Percentiles rank a stretch among this genome's conserved stretches.
These are phyloP conservation scores for Phytophthora podocarpi DNA, from an alignment of 352 stramenopile genomes.

Conservation along the genomic window DNA sequence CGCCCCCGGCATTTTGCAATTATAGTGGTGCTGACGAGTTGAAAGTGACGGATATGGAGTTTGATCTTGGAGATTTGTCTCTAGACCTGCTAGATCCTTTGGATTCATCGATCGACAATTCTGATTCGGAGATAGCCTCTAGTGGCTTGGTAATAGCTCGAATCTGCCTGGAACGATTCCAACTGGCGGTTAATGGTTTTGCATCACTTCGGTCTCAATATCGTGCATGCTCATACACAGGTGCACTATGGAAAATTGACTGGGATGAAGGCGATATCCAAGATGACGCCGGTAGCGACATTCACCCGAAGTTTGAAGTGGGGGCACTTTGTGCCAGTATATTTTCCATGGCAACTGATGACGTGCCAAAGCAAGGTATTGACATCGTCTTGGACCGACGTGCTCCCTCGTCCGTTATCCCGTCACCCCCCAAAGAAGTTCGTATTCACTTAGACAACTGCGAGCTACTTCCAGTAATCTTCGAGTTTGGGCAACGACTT, in stretches of 20 bases:
- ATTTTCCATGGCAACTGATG: conserved; percentile 11
- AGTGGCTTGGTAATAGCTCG: conserved; percentile 41
- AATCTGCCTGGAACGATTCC: conserved; percentile 45
- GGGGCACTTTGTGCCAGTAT: conserved; percentile 26
- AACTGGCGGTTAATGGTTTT: conserved; percentile 46
- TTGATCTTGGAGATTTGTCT: conserved; percentile 51
- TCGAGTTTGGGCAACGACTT: conserved; percentile 52
- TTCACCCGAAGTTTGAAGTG: conserved; percentile 21
- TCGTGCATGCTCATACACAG: conserved; percentile 41
- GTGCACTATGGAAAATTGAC: conserved; percentile 59
- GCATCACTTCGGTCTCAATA: conserved; percentile 62
- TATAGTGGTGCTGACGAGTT: conserved; percentile 43
- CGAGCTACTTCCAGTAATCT: conserved; percentile 52
- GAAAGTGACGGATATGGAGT: conserved; percentile 44
- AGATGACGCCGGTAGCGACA: not conserved
- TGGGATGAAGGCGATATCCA: conserved; percentile 14
- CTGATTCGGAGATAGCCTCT: not conserved
- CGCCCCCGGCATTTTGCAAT: not conserved
- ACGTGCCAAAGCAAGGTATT: conserved; percentile 30
- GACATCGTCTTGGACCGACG: conserved; percentile 59
- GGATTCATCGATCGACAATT: conserved; percentile 15
- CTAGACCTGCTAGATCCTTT: conserved; percentile 41
- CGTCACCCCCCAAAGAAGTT: conserved; percentile 40
- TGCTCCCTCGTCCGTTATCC: conserved; percentile 4
- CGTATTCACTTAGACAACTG: conserved; percentile 69